Conservation (phyloP, 805 yeast genomes). For the Torulaspora indica region DNA sequence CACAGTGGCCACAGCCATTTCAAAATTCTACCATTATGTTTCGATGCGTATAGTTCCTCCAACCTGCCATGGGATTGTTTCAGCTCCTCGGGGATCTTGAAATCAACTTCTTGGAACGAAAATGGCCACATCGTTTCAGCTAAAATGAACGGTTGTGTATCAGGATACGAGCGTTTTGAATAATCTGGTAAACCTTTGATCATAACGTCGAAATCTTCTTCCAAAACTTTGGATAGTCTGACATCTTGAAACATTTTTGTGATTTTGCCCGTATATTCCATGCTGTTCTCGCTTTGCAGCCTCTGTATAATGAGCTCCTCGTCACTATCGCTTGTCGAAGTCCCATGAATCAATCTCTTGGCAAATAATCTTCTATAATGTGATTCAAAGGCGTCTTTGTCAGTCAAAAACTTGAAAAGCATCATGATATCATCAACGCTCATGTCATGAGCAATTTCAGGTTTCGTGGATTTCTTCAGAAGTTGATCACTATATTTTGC, state of each 20-base stretch:
- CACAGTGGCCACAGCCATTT: slow-evolving; percentile 97
- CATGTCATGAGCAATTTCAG: slow-evolving; percentile 66
- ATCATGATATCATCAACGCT: slow-evolving; percentile 80
- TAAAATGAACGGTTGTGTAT: slow-evolving; percentile 69
- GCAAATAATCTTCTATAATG: slow-evolving; percentile 87
- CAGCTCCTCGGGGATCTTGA: slow-evolving; percentile 65
- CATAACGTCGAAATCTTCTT: slow-evolving; percentile 39
- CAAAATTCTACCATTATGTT: slow-evolving; percentile 82
- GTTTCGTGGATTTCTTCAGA: slow-evolving; percentile 70
- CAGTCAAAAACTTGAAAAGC: slow-evolving; percentile 81
- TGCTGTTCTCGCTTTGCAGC: slow-evolving; percentile 81
- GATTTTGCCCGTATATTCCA: slow-evolving; percentile 89
- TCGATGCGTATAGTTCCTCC: slow-evolving; percentile 60
- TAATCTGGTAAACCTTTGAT: slow-evolving; percentile 32
- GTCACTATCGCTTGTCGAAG: slow-evolving; percentile 72
- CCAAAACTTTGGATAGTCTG: slow-evolving; percentile 73
- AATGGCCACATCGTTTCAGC: slow-evolving; percentile 91
- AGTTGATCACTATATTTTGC: slow-evolving; percentile 85
- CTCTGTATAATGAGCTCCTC: slow-evolving; percentile 83
- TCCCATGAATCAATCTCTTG: slow-evolving; percentile 79
- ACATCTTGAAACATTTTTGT: slow-evolving; percentile 96
- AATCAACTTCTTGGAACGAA: slow-evolving; percentile 39
- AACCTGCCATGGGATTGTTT: slow-evolving; percentile 60
- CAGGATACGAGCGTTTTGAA: slow-evolving; percentile 36
- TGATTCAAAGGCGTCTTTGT: slow-evolving; percentile 91